Evolutionary conservation across 129 eudicot species (phyloP).

Genomic region (Pittosporum tobira): DNA sequence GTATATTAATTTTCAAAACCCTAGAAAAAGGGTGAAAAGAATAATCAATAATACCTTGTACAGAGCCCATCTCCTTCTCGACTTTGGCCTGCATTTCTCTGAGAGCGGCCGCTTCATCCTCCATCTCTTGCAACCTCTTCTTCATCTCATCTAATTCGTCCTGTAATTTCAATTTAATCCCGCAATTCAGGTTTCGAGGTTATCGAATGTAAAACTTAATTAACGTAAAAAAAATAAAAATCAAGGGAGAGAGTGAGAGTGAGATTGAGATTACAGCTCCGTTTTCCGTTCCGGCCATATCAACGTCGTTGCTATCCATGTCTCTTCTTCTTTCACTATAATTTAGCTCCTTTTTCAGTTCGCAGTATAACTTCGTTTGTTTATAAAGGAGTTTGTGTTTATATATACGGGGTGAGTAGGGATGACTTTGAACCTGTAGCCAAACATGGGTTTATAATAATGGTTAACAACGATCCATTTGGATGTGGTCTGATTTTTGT

Average conservation of each 20-base stretch:
- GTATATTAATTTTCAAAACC: not conserved
- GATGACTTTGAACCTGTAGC: too few relatives aligned
- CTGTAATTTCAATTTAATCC: not conserved
- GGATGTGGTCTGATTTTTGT: too few relatives aligned
- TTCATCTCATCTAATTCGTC: conserved; percentile 50
- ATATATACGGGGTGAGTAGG: not conserved
- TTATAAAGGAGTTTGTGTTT: not conserved
- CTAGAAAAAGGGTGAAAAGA: not conserved
- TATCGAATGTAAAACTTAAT: not conserved
- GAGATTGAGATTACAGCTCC: conserved; percentile 12
- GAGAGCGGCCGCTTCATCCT: conserved; percentile 55
- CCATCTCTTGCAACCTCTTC: conserved; percentile 55
- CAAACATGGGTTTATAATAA: too few relatives aligned
- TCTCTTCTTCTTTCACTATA: conserved; percentile 5
- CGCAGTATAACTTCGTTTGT: too few relatives aligned
- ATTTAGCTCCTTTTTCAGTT: too few relatives aligned
- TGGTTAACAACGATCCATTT: too few relatives aligned
- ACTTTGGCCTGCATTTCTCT: conserved; percentile 60
- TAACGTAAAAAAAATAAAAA: not conserved
- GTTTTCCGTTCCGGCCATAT: conserved; percentile 35
- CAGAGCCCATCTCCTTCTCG: conserved; percentile 53
- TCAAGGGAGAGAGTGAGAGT: not conserved
- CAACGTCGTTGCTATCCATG: conserved; percentile 38
- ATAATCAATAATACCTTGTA: conserved; percentile 33
- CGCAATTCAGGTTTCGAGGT: conserved; percentile 12